These are phyloP conservation scores for Alternaria hordeiaustralica DNA, from an alignment of 2,329 filamentous ascomycete species.

Conservation along the genomic window DNA sequence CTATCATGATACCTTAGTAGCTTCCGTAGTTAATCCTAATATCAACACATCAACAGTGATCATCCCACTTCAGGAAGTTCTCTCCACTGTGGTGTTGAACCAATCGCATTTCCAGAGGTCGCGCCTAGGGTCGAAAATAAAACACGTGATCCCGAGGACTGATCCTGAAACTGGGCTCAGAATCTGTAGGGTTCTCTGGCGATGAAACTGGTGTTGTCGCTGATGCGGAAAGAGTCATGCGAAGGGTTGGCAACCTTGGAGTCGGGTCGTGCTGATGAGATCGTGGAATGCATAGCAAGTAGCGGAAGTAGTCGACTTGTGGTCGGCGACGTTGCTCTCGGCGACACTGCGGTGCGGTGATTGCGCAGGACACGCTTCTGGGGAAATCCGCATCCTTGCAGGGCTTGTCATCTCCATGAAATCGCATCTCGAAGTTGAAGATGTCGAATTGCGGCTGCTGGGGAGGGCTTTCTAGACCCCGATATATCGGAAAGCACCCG, in stretches of 20 bases:
- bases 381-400: background rate
- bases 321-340: background rate
- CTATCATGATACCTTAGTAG: background rate
- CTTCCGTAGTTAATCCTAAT: constrained; percentile 1
- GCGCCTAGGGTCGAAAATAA: background rate
- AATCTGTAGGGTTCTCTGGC: background rate
- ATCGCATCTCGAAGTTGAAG: background rate
- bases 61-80: background rate
- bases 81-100: background rate
- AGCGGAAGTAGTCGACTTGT: background rate
- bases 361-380: background rate
- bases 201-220: background rate
- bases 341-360: background rate
- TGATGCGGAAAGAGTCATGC: background rate
- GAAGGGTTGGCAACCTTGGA: background rate
- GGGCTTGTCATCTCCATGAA: background rate
- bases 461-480: background rate
- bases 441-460: background rate
- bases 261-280: background rate
- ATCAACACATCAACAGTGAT: background rate
- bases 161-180: background rate
- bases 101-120: background rate
- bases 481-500: background rate
- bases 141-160: background rate
- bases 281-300: background rate